Percentiles rank a stretch among this genome's conserved stretches.
These are phyloP conservation scores for Oryza rufipogon DNA, from an alignment of 176 grass and related monocot species.

Conservation along the genomic window DNA sequence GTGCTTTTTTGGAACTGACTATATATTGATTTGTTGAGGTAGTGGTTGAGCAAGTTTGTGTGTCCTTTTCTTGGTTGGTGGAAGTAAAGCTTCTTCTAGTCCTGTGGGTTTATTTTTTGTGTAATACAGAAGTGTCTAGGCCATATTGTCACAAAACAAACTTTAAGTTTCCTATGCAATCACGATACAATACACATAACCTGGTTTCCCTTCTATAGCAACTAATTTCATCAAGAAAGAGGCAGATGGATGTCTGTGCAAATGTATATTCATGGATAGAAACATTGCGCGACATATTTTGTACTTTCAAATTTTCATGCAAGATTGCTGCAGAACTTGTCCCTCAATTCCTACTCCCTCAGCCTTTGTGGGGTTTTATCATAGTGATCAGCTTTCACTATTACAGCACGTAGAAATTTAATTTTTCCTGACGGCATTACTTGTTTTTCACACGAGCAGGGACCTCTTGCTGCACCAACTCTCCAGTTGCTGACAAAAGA, in stretches of 20 bases:
- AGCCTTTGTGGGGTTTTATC: neutral
- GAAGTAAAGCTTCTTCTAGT: constrained; percentile 1
- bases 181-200: neutral
- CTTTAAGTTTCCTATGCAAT: neutral
- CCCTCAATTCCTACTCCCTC: neutral
- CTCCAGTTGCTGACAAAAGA: constrained; percentile 86
- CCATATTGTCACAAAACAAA: too few species aligned
- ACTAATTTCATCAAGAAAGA: neutral
- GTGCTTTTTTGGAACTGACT: neutral
- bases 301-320: neutral
- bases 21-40: neutral
- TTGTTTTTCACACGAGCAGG: constrained; percentile 48
- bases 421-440: constrained; percentile 11
- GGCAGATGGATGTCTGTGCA: neutral
- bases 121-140: constrained; percentile 24
- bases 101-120: neutral
- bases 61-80: constrained; percentile 35
- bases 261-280: neutral
- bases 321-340: neutral
- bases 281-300: neutral
- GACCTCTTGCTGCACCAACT: constrained; percentile 85
- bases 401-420: neutral
- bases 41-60: constrained; percentile 14
- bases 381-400: neutral
- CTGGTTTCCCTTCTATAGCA: neutral